Conservation (phyloP, 2,329 filamentous ascomycete species). For the Hypomyces perniciosus region DNA sequence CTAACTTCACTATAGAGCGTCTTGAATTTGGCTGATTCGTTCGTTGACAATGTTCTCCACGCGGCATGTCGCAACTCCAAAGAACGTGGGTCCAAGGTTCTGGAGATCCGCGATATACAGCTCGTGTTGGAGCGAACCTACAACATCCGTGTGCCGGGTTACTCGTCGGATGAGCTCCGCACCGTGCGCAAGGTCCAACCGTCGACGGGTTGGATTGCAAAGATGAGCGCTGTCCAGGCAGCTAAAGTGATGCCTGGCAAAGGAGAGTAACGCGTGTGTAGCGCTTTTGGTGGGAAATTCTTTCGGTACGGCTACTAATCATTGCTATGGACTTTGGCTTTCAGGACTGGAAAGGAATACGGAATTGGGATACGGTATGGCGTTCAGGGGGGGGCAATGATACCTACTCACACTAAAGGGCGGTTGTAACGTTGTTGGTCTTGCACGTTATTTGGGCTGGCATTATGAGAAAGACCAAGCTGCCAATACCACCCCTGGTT, state of each 20-base stretch:
- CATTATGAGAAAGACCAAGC: not conserved
- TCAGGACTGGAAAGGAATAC: slow-evolving; percentile 3
- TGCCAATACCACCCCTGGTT: too few species aligned
- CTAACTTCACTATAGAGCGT: slow-evolving; percentile 57
- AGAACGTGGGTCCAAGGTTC: slow-evolving; percentile 79
- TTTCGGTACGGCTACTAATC: not conserved
- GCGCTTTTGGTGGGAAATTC: not conserved
- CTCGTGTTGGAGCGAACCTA: slow-evolving; percentile 78
- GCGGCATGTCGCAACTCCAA: slow-evolving; percentile 88
- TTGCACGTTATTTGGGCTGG: not conserved
- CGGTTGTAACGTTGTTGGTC: not conserved
- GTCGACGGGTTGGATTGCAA: slow-evolving; percentile 81
- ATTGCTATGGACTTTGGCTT: not conserved
- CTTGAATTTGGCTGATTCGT: slow-evolving; percentile 84
- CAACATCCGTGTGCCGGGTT: slow-evolving; percentile 90
- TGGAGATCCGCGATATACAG: slow-evolving; percentile 84
- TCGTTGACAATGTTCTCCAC: slow-evolving; percentile 86
- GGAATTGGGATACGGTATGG: slow-evolving; percentile 2
- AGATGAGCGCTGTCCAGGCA: slow-evolving; percentile 94
- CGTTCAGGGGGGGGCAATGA: slow-evolving; percentile 10
- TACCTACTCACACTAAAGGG: not conserved
- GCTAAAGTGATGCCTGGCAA: slow-evolving; percentile 72
- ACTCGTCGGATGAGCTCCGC: slow-evolving; percentile 87
- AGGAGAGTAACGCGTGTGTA: slow-evolving; percentile 35
- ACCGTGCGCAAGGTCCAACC: slow-evolving; percentile 93